Base-by-base conservation (phyloP, 192 early-diverging fungal genomes). In the Coemansia sp. region DNA sequence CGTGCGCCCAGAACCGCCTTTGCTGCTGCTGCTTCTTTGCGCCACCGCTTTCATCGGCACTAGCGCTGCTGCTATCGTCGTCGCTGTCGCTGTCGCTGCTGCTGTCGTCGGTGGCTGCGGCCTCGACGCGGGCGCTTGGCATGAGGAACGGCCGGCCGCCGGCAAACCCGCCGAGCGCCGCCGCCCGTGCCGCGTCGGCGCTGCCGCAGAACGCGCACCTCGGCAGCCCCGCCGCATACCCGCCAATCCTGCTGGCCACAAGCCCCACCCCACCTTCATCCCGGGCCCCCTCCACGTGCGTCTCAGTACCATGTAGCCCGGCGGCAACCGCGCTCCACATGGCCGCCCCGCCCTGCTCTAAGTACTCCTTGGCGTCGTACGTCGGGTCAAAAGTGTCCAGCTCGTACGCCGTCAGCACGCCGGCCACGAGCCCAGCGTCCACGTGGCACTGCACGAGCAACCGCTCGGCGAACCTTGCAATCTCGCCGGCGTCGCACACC, bases 1-100 rank as follows among this genome's bases (percentile, higher is more conserved):
- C 83, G 71, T 96, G 93, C 7, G 86, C 86, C 93, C 93, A 96
- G 53, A 94, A 90, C 1, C 75, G 68, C 34, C 73, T 77, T 37
- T 72, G 79, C 46, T 77, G 27, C 27, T 7, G 27, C 27, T 30
- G 27, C 27, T 30, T 2, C 27, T 30, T 2, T 7, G 27, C 4
- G 27, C 27, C 27, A 7, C 27, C 4, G 27, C 27, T n/a, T n/a
- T n/a, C 27, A 30, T 30, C 7, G 27, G 27, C 7, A 7, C 27
- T 7, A 7, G 2, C 27, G 27, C 27, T 30, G 27, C 27, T 7
- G 27, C 27, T 30, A 7, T 30, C 7, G 27, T 30, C 27, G 27
- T 7, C 7, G 27, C 27, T 30, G 27, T 7, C 27, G 27, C 27
- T 30, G 27, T 7, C 7, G 27, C 27, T 7, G 27, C 27, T 7